Evolutionary conservation across 345 rosid species (phyloP).

Genomic region (Brassica cretica): DNA sequence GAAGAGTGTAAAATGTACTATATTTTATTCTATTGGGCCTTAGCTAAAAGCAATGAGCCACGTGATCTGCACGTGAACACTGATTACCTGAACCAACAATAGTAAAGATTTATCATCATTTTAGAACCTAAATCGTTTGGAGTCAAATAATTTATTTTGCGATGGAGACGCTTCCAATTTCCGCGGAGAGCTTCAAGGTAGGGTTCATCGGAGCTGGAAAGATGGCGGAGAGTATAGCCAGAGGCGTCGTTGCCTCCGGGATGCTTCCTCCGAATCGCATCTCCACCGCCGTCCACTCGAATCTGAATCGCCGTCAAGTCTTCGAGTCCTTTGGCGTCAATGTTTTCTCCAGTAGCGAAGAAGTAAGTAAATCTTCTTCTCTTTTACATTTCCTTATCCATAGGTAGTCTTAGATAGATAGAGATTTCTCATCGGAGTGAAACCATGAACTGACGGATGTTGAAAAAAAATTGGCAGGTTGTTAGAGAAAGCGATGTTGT

Average conservation of each 20-base stretch:
- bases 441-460: conserved; percentile 9
- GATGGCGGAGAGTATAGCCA: conserved; percentile 92
- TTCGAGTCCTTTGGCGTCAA: conserved; percentile 76
- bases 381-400: background rate
- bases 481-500: conserved; percentile 79
- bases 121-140: conserved; percentile 8
- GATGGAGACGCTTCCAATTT: conserved; percentile 56
- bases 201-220: conserved; percentile 95
- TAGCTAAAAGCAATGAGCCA: background rate
- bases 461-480: conserved; percentile 48
- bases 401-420: too few species aligned
- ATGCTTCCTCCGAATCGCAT: conserved; percentile 71
- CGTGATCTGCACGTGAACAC: background rate
- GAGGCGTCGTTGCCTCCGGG: conserved; percentile 77
- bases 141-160: background rate
- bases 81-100: background rate
- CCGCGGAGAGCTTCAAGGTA: conserved; percentile 52
- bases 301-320: conserved; percentile 54
- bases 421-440: background rate
- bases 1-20: background rate
- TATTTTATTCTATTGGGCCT: background rate
- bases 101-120: background rate
- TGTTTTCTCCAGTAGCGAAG: conserved; percentile 51
- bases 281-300: conserved; percentile 60
- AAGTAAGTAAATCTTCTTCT: conserved; percentile 37